These are phyloP conservation scores for Gamarada debralockiae DNA, from an alignment of 495 filamentous ascomycete genomes.

Conservation along the genomic window DNA sequence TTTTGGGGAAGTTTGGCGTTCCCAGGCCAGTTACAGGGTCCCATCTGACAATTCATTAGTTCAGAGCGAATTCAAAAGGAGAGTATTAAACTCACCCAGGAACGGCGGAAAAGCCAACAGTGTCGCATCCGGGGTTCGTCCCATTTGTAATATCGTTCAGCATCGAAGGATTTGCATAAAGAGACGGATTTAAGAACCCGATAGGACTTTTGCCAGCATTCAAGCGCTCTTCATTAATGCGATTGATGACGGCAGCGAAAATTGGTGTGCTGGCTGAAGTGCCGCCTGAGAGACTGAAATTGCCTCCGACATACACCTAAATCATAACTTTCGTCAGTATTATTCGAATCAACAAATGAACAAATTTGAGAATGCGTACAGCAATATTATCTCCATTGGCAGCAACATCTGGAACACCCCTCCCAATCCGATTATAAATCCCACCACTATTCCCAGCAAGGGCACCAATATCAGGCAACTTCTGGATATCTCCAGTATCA, in stretches of 20 bases:
- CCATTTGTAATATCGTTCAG: slow-evolving; percentile 4
- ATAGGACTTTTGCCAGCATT: slow-evolving; percentile 1
- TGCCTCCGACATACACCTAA: slow-evolving; percentile 37
- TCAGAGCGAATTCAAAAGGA: neutral
- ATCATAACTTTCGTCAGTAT: neutral
- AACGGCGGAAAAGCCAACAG: slow-evolving; percentile 1
- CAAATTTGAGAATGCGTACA: no score
- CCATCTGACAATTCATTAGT: neutral
- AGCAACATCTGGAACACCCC: slow-evolving; percentile 56
- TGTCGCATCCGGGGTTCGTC: neutral
- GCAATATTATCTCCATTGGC: slow-evolving; percentile 55
- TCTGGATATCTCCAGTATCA: neutral
- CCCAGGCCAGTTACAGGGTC: neutral
- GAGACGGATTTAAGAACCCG: neutral
- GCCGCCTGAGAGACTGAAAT: slow-evolving; percentile 42
- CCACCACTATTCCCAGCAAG: slow-evolving; percentile 38
- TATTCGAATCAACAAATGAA: no score
- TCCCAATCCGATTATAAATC: slow-evolving; percentile 37
- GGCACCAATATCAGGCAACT: slow-evolving; percentile 41
- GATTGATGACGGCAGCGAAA: slow-evolving; percentile 42
- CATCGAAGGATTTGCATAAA: slow-evolving; percentile 1
- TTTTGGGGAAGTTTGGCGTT: slow-evolving; percentile 1
- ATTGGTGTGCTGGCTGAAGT: slow-evolving; percentile 40
- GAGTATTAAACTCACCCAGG: slow-evolving; percentile 2
- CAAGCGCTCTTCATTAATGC: slow-evolving; percentile 1